These are phyloP conservation scores for Beauveria scarabaeidicola DNA, from an alignment of 2,329 filamentous ascomycete species.

Conservation along the genomic window DNA sequence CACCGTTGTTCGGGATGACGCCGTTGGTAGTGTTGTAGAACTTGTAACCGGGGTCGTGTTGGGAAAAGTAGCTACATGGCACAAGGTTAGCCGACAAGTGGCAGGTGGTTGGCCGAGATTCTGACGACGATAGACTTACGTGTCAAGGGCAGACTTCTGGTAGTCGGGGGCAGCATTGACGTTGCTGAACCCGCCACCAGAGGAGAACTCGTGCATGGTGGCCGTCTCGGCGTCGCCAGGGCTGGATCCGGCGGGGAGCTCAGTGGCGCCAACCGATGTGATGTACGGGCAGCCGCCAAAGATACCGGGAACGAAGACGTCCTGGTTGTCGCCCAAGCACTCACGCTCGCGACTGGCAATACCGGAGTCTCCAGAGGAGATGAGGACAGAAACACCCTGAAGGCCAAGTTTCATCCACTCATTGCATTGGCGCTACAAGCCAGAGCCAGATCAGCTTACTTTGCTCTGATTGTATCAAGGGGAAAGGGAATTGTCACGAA, in stretches of 20 bases:
- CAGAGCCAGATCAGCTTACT: background rate
- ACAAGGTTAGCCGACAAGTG: background rate
- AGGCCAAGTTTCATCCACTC: conserved; percentile 39
- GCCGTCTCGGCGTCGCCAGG: conserved; percentile 34
- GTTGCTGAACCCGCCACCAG: conserved; percentile 25
- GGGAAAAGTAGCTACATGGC: conserved; percentile 23
- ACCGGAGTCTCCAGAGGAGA: conserved; percentile 33
- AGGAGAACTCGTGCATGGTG: conserved; percentile 32
- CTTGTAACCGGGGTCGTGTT: conserved; percentile 22
- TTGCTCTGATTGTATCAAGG: background rate
- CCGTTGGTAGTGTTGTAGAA: conserved; percentile 2
- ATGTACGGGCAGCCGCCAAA: conserved; percentile 35
- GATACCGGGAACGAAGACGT: conserved; percentile 27
- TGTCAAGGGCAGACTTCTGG: conserved; percentile 31
- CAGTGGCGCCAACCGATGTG: conserved; percentile 41
- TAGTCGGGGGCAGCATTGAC: conserved; percentile 38
- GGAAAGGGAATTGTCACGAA: background rate
- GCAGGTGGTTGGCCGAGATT: background rate
- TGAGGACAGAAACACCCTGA: conserved; percentile 31
- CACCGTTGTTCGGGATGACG: background rate
- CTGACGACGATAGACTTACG: background rate
- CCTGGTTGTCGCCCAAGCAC: conserved; percentile 11
- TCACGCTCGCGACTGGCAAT: conserved; percentile 20
- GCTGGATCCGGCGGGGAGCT: conserved; percentile 31
- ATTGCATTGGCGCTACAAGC: conserved; percentile 27